phyloP scores from a whole-genome alignment of 495 filamentous ascomycete genomes.

The Aspergillus conjunctus region DNA sequence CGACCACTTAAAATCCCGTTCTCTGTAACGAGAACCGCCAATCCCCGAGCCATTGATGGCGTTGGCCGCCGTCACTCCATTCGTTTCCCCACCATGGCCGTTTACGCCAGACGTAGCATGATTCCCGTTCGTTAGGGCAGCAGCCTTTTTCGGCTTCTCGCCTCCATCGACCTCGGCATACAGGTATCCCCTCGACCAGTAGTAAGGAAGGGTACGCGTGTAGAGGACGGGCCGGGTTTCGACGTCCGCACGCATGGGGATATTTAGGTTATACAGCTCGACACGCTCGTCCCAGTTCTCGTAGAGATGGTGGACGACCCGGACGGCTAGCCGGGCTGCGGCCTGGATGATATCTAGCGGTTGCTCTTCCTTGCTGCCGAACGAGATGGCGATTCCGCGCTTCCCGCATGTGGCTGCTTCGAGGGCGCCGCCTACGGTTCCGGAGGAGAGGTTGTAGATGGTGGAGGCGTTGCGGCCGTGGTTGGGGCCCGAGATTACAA shows the following conservation, averaged over 20 bases:
- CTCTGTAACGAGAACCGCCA: conserved; percentile 15
- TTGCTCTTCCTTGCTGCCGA: conserved; percentile 79
- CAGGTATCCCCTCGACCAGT: conserved; percentile 76
- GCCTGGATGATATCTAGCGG: conserved; percentile 65
- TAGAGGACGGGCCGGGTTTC: conserved; percentile 67
- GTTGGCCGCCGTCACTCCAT: not conserved
- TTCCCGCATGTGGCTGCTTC: conserved; percentile 84
- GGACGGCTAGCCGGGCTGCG: conserved; percentile 68
- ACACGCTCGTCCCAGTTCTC: conserved; percentile 73
- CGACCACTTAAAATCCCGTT: conserved; percentile 47
- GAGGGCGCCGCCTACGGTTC: conserved; percentile 88
- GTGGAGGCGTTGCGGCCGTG: conserved; percentile 94
- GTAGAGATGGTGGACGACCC: conserved; percentile 71
- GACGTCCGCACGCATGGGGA: conserved; percentile 68
- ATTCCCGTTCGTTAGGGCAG: conserved; percentile 17
- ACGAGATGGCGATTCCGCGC: conserved; percentile 78
- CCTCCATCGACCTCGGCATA: conserved; percentile 62
- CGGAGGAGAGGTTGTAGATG: conserved; percentile 82
- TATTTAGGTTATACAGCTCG: conserved; percentile 85
- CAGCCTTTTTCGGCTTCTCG: conserved; percentile 13
- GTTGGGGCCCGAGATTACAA: conserved; percentile 90
- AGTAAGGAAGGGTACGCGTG: conserved; percentile 81
- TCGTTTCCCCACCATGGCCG: conserved; percentile 12
- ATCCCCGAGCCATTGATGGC: not conserved
- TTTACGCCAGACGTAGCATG: not conserved